Evolutionary conservation across 306 rosid species (phyloP).

Genomic region (Pterocarpus santalinus): DNA sequence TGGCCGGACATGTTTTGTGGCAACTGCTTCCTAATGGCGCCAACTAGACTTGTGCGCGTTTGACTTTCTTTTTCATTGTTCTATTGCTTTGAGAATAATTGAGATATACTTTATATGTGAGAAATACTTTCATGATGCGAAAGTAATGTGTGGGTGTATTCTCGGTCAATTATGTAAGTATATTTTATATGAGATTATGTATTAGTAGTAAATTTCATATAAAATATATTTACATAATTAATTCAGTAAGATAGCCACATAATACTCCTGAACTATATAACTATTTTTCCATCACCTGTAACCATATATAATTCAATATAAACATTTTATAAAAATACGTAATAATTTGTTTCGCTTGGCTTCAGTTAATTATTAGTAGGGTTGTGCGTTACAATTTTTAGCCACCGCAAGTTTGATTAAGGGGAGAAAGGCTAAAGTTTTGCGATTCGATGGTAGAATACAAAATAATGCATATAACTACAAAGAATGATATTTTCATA

Average conservation of each 20-base stretch:
- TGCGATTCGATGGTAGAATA: neutral
- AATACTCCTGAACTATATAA: too few species aligned
- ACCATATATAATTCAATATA: neutral
- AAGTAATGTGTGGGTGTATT: too few species aligned
- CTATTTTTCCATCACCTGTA: too few species aligned
- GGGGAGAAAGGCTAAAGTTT: neutral
- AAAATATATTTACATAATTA: too few species aligned
- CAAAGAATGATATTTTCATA: neutral
- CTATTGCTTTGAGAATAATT: neutral
- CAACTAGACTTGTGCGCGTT: constrained; percentile 9
- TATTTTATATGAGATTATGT: too few species aligned
- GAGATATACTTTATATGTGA: too few species aligned
- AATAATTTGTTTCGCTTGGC: constrained; percentile 10
- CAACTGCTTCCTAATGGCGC: constrained; percentile 35
- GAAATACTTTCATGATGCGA: too few species aligned
- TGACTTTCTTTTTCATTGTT: neutral
- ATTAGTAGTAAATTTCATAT: too few species aligned
- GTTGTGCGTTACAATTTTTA: neutral
- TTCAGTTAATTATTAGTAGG: constrained; percentile 17
- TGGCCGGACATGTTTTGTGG: constrained; percentile 15
- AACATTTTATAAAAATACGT: neutral
- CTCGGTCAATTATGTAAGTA: too few species aligned
- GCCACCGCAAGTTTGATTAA: neutral
- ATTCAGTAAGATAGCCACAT: too few species aligned
- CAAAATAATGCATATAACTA: neutral